Evolutionary conservation across 1,139 yeast species (phyloP), one percentile per base, ranked within the genome.

Genomic region (Candida sp.): DNA sequence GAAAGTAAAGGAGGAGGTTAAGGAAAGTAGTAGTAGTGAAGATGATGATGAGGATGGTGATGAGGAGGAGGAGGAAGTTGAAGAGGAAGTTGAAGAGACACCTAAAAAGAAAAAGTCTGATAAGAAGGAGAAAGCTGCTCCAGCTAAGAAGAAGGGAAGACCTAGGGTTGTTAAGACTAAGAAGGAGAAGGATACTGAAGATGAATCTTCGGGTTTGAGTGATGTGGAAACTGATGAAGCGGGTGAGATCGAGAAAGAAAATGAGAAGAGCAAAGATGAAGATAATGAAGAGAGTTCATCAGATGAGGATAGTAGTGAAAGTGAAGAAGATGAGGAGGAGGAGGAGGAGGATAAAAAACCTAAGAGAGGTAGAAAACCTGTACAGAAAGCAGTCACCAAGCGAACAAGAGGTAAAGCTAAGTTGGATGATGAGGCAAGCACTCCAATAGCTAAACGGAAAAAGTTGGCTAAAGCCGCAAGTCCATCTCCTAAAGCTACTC

Each of bases 391-490:
- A 6, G 43, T 44, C 12, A 49, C 61, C 3, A 60, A 66, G 44
- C 51, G 70, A 25, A 63, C 68, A 2, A 51, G 70, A 23, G 59
- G 63, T 1, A 45, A 52, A 4, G 64, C 63, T 5, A 61, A 56
- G 43, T 47, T 57, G 22, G 65, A 57, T 36, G 39, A 45, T 9
- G 51, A 45, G n/a, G 56, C 51, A 19, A 44, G 53, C 1, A 39
- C 51, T 4, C 41, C 50, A 3, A 44, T 49, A 4, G 36, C 49
- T 9, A 55, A 53, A 38, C 47, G 55, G 2, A 48, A 47, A 29
- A 49, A 45, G 27, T 48, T 43, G 35, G 36, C 47, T 21, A 44
- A 47, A 25, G 48, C 47, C 5, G 40, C 36, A 2, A 33, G 45
- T 3, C 44, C 52, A 5, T 52, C 53, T 5, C 50, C 51, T 4